These are phyloP conservation scores for Calonectria multiphialidica DNA, from an alignment of 2,329 filamentous ascomycete species.

Conservation along the genomic window DNA sequence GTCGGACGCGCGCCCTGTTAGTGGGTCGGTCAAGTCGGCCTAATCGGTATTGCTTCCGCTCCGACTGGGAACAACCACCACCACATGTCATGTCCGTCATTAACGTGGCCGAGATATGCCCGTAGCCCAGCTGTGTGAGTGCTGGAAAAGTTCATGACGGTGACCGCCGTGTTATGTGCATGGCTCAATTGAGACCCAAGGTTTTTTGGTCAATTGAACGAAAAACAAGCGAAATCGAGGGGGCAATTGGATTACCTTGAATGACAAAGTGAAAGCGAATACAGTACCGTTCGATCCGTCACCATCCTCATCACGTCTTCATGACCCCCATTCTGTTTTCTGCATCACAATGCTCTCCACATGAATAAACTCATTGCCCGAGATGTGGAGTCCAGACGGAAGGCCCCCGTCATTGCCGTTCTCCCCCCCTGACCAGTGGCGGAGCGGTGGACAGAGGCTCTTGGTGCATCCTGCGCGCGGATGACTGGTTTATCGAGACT, in stretches of 20 bases:
- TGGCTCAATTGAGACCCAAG: background rate
- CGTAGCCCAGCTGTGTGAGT: background rate
- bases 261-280: too few relatives aligned
- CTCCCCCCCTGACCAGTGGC: conserved; percentile 1
- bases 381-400: conserved; percentile 17
- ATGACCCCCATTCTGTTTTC: background rate
- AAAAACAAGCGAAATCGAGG: background rate
- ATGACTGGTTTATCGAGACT: conserved; percentile 35
- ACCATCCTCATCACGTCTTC: background rate
- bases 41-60: conserved; percentile 23
- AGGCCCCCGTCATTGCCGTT: background rate
- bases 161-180: background rate
- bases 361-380: background rate
- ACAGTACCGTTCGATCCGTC: too few relatives aligned
- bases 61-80: conserved; percentile 6
- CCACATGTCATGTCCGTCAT: background rate
- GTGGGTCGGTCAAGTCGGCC: conserved; percentile 5
- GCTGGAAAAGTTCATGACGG: background rate
- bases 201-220: background rate
- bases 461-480: background rate
- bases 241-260: too few relatives aligned
- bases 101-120: background rate
- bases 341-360: background rate
- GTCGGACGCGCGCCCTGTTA: background rate
- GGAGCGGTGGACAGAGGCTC: background rate